Conservation (phyloP, 345 rosid species). For the Raphanus sativus region DNA sequence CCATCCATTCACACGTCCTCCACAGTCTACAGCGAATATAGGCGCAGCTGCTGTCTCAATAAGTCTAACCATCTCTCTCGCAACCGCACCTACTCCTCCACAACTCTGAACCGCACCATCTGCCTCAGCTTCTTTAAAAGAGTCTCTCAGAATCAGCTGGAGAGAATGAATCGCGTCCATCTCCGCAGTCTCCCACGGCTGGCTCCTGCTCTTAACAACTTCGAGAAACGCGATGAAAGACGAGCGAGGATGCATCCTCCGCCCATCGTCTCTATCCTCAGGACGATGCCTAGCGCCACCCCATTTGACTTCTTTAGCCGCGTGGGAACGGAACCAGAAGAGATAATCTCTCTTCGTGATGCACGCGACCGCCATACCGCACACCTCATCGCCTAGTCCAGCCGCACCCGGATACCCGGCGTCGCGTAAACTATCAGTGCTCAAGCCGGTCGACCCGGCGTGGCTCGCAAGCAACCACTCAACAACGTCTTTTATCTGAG, state of each 20-base stretch:
- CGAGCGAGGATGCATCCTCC: constrained; percentile 94
- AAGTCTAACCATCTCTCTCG: constrained; percentile 98
- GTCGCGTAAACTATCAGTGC: constrained; percentile 90
- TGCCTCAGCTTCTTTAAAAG: constrained; percentile 67
- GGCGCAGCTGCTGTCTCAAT: constrained; percentile 98
- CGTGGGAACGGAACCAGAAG: constrained; percentile 97
- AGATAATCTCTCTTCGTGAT: constrained; percentile 78
- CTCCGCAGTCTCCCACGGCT: constrained; percentile 93
- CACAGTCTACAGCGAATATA: constrained; percentile 84
- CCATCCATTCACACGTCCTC: constrained; percentile 88
- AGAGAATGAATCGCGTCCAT: constrained; percentile 99
- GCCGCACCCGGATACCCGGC: constrained; percentile 90
- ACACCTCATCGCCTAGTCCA: constrained; percentile 86
- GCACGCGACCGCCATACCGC: constrained; percentile 98
- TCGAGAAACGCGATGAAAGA: constrained; percentile 96
- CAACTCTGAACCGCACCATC: constrained; percentile 43
- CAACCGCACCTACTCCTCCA: constrained; percentile 75
- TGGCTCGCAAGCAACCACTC: constrained; percentile 85
- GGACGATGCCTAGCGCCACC: constrained; percentile 99
- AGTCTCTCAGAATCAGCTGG: constrained; percentile 92
- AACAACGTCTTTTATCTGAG: constrained; percentile 78
- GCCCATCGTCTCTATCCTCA: constrained; percentile 91
- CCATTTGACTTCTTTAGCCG: constrained; percentile 95
- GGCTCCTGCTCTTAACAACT: constrained; percentile 93
- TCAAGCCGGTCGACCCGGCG: constrained; percentile 89